Conservation (phyloP, 164 flowering plant genomes). For the Magnolia officinalis region DNA sequence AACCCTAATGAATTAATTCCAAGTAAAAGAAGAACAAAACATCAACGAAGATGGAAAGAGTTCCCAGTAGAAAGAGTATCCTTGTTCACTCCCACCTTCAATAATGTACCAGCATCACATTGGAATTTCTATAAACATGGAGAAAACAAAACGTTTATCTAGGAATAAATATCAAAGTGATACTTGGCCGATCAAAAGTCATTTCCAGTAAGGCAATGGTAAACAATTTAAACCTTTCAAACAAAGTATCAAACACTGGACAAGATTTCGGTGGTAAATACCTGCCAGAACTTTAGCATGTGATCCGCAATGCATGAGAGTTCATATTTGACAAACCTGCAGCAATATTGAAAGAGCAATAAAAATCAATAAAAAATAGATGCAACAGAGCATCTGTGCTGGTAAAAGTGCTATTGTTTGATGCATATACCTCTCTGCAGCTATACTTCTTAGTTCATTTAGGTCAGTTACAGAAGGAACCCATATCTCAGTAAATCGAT, state of each 20-base stretch:
- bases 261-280: slow-evolving; percentile 23
- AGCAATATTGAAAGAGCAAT: slow-evolving; percentile 12
- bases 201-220: no score
- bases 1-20: no score
- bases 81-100: no score
- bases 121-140: no score
- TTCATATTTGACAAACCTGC: slow-evolving; percentile 44
- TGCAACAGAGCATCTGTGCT: neutral
- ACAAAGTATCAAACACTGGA: neutral
- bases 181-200: no score
- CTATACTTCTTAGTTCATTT: slow-evolving; percentile 72
- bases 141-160: no score
- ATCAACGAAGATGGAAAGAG: no score
- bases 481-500: slow-evolving; percentile 98
- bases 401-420: neutral
- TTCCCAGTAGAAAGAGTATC: no score
- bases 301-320: slow-evolving; percentile 41
- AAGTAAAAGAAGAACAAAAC: no score
- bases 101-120: no score
- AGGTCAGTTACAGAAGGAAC: slow-evolving; percentile 69
- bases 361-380: neutral
- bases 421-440: slow-evolving; percentile 44
- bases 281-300: slow-evolving; percentile 77
- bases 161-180: no score
- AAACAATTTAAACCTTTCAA: no score